A percentile compares a stretch with the other conserved stretches of the same genome.
Evolutionary conservation across 352 stramenopile species (phyloP).

Genomic region (Phytophthora ramorum): DNA sequence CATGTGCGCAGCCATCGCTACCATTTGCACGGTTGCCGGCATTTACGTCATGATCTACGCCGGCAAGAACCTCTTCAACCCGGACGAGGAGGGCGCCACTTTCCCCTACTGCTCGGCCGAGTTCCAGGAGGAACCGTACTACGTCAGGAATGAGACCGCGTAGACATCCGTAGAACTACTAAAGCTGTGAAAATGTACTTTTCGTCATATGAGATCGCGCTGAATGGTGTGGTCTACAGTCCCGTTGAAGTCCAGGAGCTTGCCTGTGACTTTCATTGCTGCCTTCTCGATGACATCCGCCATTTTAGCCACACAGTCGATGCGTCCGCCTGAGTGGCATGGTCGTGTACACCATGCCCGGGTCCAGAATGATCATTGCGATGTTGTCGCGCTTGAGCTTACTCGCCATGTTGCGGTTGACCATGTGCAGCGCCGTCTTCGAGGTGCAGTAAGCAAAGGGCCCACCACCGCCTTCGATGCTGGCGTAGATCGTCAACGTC

Average conservation of each 20-base stretch:
- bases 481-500: conserved; percentile 50
- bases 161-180: neutral
- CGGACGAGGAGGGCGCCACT: conserved; percentile 8
- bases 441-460: neutral
- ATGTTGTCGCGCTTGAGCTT: neutral
- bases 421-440: neutral
- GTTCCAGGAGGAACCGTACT: conserved; percentile 38
- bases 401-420: neutral
- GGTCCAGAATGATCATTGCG: neutral
- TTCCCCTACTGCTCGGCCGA: conserved; percentile 45
- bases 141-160: conserved; percentile 29
- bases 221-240: neutral
- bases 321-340: neutral
- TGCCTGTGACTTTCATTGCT: neutral
- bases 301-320: neutral
- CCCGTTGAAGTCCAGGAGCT: neutral
- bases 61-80: conserved; percentile 38
- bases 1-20: conserved; percentile 26
- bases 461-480: conserved; percentile 48
- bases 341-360: neutral
- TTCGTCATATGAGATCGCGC: neutral
- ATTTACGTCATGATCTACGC: conserved; percentile 43
- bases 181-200: neutral
- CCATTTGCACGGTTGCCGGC: conserved; percentile 33
- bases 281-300: neutral